Evolutionary conservation across 768 basidiomycete species (phyloP).

Genomic region (Royoungia palumana): DNA sequence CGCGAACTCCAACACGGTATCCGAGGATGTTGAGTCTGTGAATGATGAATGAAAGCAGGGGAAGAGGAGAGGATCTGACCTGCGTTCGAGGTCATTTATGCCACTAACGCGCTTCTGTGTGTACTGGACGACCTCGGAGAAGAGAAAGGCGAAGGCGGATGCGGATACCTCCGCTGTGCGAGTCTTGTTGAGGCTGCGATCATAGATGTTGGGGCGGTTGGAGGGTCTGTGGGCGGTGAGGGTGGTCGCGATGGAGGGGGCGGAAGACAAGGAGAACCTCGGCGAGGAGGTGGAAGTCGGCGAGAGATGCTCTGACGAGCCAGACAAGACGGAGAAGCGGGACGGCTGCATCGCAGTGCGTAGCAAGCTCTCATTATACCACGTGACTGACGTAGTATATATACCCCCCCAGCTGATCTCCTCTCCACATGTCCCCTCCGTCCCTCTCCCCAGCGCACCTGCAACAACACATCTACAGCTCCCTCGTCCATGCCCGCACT

Average conservation of each 20-base stretch:
- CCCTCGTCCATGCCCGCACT: constrained; percentile 68
- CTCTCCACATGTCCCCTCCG: constrained; percentile 35
- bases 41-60: not conserved
- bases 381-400: constrained; percentile 6
- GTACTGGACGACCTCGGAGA: constrained; percentile 92
- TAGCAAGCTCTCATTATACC: constrained; percentile 2
- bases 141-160: constrained; percentile 84
- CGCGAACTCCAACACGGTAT: constrained; percentile 84
- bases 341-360: constrained; percentile 53
- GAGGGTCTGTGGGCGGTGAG: constrained; percentile 35
- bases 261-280: constrained; percentile 67
- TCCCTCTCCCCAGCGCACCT: constrained; percentile 52
- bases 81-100: constrained; percentile 91
- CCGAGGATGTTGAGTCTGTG: constrained; percentile 86
- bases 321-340: constrained; percentile 66
- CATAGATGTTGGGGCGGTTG: constrained; percentile 77
- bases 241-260: constrained; percentile 44
- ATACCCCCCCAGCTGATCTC: not conserved
- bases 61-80: constrained; percentile 44
- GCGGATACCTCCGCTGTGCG: constrained; percentile 79
- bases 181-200: constrained; percentile 85
- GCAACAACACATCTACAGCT: constrained; percentile 72
- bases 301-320: constrained; percentile 43
- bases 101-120: constrained; percentile 94
- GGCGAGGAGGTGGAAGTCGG: constrained; percentile 57